Conservation (phyloP, 1,284 basidiomycete species). For the Fomitopsis betulina region DNA sequence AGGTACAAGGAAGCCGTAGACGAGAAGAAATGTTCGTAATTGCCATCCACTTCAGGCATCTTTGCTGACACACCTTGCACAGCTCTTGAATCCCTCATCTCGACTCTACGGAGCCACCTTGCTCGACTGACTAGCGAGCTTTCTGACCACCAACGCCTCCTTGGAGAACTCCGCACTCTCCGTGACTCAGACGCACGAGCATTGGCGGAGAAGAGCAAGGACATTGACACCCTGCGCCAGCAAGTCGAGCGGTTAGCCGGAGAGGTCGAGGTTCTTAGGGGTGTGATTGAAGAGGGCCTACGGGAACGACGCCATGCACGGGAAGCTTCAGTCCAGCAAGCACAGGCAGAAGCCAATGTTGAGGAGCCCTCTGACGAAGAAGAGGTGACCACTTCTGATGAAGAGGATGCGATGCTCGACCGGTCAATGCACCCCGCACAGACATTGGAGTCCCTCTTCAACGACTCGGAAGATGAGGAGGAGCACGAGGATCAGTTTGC, state of each 20-base stretch:
- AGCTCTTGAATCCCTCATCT: conserved; percentile 65
- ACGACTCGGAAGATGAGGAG: conserved; percentile 17
- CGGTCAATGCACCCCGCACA: conserved; percentile 13
- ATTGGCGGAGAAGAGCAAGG: conserved; percentile 55
- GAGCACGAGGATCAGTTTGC: background rate
- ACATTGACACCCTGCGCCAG: conserved; percentile 55
- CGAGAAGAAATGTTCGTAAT: conserved; percentile 73
- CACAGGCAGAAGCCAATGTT: background rate
- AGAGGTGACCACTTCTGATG: conserved; percentile 9
- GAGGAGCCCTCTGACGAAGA: conserved; percentile 14
- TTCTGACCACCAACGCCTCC: conserved; percentile 63
- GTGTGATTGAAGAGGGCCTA: conserved; percentile 80
- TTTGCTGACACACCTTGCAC: conserved; percentile 3
- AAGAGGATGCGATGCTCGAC: conserved; percentile 5
- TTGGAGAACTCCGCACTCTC: conserved; percentile 58
- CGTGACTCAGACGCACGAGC: conserved; percentile 59
- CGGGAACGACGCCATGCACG: conserved; percentile 53
- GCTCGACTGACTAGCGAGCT: conserved; percentile 74
- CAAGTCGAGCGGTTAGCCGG: conserved; percentile 75
- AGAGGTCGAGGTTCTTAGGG: conserved; percentile 79
- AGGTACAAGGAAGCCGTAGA: conserved; percentile 71
- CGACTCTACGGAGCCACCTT: conserved; percentile 67
- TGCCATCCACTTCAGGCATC: background rate
- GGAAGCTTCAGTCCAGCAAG: conserved; percentile 21
- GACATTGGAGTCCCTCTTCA: conserved; percentile 27